Evolutionary conservation across 441 rosid species (phyloP).

Genomic region (Populus hybrid): DNA sequence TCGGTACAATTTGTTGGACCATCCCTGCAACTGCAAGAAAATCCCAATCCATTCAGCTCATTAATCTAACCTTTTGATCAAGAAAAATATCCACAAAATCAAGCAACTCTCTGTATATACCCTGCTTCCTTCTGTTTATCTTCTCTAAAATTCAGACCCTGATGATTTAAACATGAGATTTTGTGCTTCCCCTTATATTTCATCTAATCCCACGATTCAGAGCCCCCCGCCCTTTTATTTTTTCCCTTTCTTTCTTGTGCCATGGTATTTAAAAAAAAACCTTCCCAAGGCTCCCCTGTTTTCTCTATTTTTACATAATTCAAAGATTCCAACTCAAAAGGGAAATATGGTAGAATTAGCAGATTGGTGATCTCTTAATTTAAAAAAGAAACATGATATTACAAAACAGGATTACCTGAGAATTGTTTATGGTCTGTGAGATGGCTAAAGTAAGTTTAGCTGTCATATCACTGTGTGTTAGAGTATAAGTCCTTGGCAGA

Average conservation of each 20-base stretch:
- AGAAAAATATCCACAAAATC: neutral
- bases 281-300: neutral
- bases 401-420: conserved; percentile 55
- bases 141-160: neutral
- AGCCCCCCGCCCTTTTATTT: too few relatives aligned
- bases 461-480: conserved; percentile 83
- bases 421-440: conserved; percentile 78
- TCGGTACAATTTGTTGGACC: conserved; percentile 79
- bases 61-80: neutral
- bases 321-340: neutral
- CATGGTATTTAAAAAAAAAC: too few relatives aligned
- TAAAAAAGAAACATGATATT: neutral
- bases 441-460: conserved; percentile 78
- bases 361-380: neutral
- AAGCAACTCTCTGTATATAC: neutral
- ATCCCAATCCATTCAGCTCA: conserved; percentile 6
- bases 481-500: conserved; percentile 81
- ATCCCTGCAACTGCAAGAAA: conserved; percentile 82
- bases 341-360: neutral
- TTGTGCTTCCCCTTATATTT: neutral
- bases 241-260: too few relatives aligned
- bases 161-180: too few relatives aligned
- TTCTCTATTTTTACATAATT: neutral
- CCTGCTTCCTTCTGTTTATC: conserved; percentile 8
- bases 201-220: too few relatives aligned